phyloP scores from a whole-genome alignment of 2,329 filamentous ascomycete genomes.

The Fusarium proliferatum region DNA sequence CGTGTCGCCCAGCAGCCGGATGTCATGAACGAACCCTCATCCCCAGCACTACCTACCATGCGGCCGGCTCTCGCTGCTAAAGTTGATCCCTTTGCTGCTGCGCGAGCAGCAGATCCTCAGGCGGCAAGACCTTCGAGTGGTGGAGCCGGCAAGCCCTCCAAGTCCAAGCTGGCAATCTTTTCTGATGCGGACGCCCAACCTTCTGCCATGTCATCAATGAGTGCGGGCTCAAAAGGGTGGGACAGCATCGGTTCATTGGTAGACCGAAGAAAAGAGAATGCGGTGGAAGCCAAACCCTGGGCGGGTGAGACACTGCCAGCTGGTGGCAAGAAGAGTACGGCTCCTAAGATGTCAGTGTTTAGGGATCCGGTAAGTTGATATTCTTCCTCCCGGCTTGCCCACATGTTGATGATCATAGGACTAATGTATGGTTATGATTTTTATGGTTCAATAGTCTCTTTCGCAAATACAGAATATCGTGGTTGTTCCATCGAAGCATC shows the following conservation, averaged over 20 bases:
- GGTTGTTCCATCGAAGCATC: slow-evolving; percentile 76
- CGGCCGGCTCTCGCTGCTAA: slow-evolving; percentile 88
- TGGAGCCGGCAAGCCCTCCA: slow-evolving; percentile 71
- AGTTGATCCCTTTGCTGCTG: slow-evolving; percentile 79
- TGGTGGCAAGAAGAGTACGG: slow-evolving; percentile 80
- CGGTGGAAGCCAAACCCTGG: slow-evolving; percentile 88
- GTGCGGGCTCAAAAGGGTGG: slow-evolving; percentile 78
- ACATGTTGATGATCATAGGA: slow-evolving; percentile 93
- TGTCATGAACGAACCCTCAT: slow-evolving; percentile 75
- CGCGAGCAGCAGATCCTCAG: slow-evolving; percentile 72
- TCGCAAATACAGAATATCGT: slow-evolving; percentile 73
- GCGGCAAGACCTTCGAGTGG: slow-evolving; percentile 64
- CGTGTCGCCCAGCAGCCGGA: slow-evolving; percentile 75
- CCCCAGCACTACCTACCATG: slow-evolving; percentile 85
- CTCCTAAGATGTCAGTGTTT: slow-evolving; percentile 89
- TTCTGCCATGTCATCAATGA: slow-evolving; percentile 65
- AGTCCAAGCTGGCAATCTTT: slow-evolving; percentile 90
- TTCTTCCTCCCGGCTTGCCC: slow-evolving; percentile 56
- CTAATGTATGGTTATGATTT: slow-evolving; percentile 76
- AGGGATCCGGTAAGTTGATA: slow-evolving; percentile 83
- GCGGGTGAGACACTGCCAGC: slow-evolving; percentile 89
- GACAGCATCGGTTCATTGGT: slow-evolving; percentile 88
- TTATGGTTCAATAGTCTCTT: slow-evolving; percentile 64
- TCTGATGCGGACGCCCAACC: slow-evolving; percentile 77
- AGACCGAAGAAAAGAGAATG: slow-evolving; percentile 95